These are phyloP conservation scores for Xylariaceae sp. DNA, from an alignment of 2,329 filamentous ascomycete species.

Conservation along the genomic window DNA sequence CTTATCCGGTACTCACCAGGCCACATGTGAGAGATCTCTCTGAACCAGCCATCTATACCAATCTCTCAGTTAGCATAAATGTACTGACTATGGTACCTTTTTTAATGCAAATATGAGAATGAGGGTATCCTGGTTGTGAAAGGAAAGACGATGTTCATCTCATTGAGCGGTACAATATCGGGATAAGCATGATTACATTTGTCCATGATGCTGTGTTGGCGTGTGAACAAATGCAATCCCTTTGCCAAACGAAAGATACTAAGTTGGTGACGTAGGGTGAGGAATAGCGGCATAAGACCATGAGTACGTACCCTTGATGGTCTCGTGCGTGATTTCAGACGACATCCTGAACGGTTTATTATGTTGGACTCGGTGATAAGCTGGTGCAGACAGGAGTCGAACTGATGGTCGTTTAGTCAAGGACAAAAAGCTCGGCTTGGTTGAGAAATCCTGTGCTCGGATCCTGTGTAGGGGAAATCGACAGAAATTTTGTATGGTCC, in stretches of 20 bases:
- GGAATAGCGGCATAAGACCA: background rate
- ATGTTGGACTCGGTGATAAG: background rate
- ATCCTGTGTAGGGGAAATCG: constrained; percentile 1
- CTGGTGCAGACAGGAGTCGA: constrained; percentile 1
- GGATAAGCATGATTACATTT: background rate
- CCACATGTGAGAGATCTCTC: constrained; percentile 99
- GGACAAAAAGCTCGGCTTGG: too few species aligned
- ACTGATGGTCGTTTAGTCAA: background rate
- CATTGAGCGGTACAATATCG: background rate
- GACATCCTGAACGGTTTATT: constrained; percentile 49
- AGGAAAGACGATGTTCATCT: background rate
- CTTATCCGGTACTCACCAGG: constrained; percentile 60
- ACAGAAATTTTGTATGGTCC: constrained; percentile 18
- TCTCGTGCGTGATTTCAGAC: constrained; percentile 60
- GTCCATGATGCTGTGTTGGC: too few species aligned
- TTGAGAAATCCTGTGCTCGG: background rate
- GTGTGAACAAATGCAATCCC: too few species aligned
- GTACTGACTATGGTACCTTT: background rate
- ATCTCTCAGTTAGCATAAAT: constrained; percentile 21
- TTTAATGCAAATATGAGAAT: background rate
- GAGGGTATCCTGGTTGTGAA: too few species aligned
- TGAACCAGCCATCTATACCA: constrained; percentile 95
- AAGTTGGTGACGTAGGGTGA: background rate
- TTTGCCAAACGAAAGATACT: too few species aligned
- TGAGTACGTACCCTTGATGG: constrained; percentile 62